phyloP scores from a whole-genome alignment of 73 alveolate species.

The Diophrys appendiculata region DNA sequence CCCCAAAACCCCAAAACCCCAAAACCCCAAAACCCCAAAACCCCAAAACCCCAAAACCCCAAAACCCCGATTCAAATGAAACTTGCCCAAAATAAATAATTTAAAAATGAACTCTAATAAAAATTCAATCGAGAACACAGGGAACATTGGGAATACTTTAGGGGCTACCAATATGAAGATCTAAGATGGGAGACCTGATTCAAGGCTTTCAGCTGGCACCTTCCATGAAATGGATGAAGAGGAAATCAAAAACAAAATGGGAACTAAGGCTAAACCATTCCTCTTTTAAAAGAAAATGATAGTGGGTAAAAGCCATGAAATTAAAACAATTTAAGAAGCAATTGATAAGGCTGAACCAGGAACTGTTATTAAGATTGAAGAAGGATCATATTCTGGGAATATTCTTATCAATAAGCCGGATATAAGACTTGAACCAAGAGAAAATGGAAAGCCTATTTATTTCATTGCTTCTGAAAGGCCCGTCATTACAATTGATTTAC shows the following conservation, averaged over 20 bases:
- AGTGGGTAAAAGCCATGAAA: constrained; percentile 27
- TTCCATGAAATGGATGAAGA: too few species aligned
- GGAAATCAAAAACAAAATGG: not conserved
- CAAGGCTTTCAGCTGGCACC: not conserved
- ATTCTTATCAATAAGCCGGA: constrained; percentile 18
- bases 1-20: too few species aligned
- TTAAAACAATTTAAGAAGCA: constrained; percentile 68
- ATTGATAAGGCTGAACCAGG: constrained; percentile 74
- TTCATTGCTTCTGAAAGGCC: constrained; percentile 42
- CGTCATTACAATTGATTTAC: constrained; percentile 24
- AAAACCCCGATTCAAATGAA: not conserved
- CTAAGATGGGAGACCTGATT: too few species aligned
- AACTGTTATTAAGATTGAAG: constrained; percentile 51
- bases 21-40: too few species aligned
- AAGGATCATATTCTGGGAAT: not conserved
- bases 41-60: not conserved
- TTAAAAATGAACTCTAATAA: too few species aligned
- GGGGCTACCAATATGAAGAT: too few species aligned
- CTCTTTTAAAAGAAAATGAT: constrained; percentile 25
- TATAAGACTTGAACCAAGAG: constrained; percentile 49
- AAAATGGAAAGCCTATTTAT: constrained; percentile 45
- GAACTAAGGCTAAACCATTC: not conserved
- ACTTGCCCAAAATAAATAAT: too few species aligned
- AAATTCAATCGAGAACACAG: too few species aligned
- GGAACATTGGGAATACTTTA: too few species aligned